phyloP scores from a whole-genome alignment of 202 grass and related monocot species.

The Digitaria exilis region DNA sequence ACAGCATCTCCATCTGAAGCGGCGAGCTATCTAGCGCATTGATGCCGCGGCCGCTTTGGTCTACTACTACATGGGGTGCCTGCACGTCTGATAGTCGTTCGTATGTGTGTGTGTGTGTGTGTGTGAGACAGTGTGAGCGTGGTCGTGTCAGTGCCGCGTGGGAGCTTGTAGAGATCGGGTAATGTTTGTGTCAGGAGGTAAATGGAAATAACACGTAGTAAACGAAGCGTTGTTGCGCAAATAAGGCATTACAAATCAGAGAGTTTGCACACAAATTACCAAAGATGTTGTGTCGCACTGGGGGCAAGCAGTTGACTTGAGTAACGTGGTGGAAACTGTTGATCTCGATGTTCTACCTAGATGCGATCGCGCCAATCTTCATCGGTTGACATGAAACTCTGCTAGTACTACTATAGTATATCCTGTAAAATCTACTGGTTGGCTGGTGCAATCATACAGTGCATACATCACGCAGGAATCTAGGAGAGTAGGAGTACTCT shows the following conservation, averaged over 20 bases:
- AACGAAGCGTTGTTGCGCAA: background rate
- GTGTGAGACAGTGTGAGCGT: background rate
- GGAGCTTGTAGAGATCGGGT: background rate
- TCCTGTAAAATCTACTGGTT: background rate
- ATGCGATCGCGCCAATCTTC: background rate
- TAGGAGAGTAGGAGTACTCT: background rate
- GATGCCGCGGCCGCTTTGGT: no score
- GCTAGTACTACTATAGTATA: background rate
- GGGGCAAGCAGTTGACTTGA: background rate
- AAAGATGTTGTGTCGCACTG: background rate
- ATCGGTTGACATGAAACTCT: background rate
- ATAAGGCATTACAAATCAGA: background rate
- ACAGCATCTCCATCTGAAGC: slow-evolving; percentile 87
- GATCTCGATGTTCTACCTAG: background rate
- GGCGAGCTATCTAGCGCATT: background rate
- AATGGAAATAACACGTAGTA: background rate
- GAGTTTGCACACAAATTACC: background rate
- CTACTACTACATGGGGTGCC: no score
- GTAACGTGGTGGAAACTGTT: background rate
- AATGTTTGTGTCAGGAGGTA: background rate
- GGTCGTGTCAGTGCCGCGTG: background rate
- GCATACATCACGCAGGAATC: background rate
- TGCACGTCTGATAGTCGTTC: background rate
- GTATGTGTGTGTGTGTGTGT: background rate
- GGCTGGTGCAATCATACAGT: background rate